Evolutionary conservation across 192 early-diverging fungal species (phyloP), one percentile per base, ranked within the genome.

Genomic region (Chytriomyces hyalinus): DNA sequence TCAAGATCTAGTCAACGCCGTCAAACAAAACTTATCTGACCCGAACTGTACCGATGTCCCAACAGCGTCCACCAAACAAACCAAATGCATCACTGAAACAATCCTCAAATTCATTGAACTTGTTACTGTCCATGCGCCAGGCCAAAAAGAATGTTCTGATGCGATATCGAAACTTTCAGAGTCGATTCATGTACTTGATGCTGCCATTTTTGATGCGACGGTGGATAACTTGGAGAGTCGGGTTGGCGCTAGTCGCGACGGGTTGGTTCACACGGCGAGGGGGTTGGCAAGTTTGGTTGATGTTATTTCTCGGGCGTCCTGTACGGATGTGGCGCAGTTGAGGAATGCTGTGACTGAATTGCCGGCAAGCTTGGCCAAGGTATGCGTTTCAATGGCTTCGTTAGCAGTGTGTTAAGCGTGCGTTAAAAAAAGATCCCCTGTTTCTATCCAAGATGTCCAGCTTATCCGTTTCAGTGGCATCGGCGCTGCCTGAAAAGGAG

Each of bases 81-180:
- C 28, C 4, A 53, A 80, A 24, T 60, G 50, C 6, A 50, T 87
- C 6, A 71, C 73, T 13, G 81, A 89, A 24, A 45, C 81, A 0
- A 70, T 83, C 51, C 66, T 82, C 60, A 66, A 50, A 22, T 17
- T 87, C 5, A 70, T 83, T 15, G 66, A 70, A 57, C 67, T 77
- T 13, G 70, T 89, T 6, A 80, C 66, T 13, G 75, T 48, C 24
- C 65, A 61, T 17, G 84, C 84, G 43, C 87, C 87, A 36, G 87
- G 87, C 11, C 83, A 87, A 70, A 89, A 88, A 65, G 87, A 89
- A 70, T 89, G 87, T 61, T 84, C 83, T 11, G 78, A 72, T 6
- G 81, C 81, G 6, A 61, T 87, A 46, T 77, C 77, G n/a, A 87
- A 78, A 46, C 53, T 87, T 9, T 60, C 78, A 9, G 81, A 86